These are phyloP conservation scores for Taphrina betulina DNA, from an alignment of 1,139 yeast genomes.

Conservation along the genomic window DNA sequence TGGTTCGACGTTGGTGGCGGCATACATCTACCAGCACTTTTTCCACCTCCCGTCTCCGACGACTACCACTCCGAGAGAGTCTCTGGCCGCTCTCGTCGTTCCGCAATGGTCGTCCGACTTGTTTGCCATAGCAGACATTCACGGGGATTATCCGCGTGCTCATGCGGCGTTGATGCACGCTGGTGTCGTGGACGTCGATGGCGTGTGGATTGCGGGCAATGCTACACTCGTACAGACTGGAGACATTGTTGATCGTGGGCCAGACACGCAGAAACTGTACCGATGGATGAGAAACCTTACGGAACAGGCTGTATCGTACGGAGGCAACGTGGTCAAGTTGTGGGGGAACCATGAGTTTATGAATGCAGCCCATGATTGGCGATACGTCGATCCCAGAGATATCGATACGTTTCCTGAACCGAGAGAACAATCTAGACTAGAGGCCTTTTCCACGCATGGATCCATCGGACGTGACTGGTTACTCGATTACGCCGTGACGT, in stretches of 20 bases:
- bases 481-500: constrained; percentile 26
- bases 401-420: constrained; percentile 26
- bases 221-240: constrained; percentile 34
- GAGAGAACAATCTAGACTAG: background rate
- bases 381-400: constrained; percentile 32
- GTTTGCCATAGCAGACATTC: constrained; percentile 34
- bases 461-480: constrained; percentile 25
- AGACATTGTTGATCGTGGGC: constrained; percentile 34
- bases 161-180: constrained; percentile 25
- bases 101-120: constrained; percentile 8
- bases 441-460: constrained; percentile 19
- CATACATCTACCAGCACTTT: constrained; percentile 9
- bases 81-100: background rate
- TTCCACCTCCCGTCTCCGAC: constrained; percentile 1
- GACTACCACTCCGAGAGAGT: background rate
- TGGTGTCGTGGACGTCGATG: constrained; percentile 20
- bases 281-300: constrained; percentile 26
- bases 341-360: constrained; percentile 35
- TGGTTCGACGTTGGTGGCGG: constrained; percentile 2
- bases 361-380: constrained; percentile 35
- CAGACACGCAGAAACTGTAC: constrained; percentile 31
- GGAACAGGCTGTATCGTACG: constrained; percentile 19
- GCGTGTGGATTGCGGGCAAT: constrained; percentile 28
- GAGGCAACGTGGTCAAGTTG: constrained; percentile 28
- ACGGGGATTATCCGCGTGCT: constrained; percentile 34